Evolutionary conservation across 345 rosid species (phyloP).

Genomic region (Salix purpurea): DNA sequence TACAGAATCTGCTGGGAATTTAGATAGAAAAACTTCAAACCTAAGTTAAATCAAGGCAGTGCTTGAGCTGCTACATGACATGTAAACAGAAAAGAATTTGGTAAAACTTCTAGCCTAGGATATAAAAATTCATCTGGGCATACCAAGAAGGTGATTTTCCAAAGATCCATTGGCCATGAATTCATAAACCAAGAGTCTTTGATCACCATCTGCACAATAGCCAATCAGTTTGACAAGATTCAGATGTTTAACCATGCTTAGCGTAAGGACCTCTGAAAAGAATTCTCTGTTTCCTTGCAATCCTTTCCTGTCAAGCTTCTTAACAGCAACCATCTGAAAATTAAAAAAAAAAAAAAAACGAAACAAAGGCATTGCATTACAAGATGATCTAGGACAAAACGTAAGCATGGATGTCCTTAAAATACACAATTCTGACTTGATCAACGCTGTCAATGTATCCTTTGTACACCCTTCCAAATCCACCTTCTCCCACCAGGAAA

Average conservation of each 20-base stretch:
- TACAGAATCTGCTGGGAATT: neutral
- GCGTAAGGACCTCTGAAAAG: conserved; percentile 53
- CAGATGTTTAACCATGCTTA: conserved; percentile 50
- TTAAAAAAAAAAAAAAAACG: neutral
- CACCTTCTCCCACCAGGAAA: conserved; percentile 60
- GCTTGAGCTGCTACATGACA: neutral
- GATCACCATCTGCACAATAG: conserved; percentile 60
- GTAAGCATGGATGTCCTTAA: neutral
- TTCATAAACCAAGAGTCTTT: conserved; percentile 59
- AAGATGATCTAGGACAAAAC: neutral
- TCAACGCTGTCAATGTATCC: conserved; percentile 38
- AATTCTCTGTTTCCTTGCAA: conserved; percentile 66
- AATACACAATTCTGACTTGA: neutral
- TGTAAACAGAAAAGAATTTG: neutral
- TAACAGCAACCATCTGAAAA: conserved; percentile 55
- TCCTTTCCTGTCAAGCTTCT: conserved; percentile 59
- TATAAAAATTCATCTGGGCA: neutral
- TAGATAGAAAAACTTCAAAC: neutral
- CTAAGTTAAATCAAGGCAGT: neutral
- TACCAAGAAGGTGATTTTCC: conserved; percentile 68
- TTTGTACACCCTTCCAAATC: conserved; percentile 58
- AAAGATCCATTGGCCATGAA: conserved; percentile 61
- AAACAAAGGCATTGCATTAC: neutral
- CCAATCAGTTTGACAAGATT: conserved; percentile 67
- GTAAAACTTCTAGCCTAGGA: neutral